Conservation (phyloP, 306 rosid species). For the Herpetospermum pedunculosum region DNA sequence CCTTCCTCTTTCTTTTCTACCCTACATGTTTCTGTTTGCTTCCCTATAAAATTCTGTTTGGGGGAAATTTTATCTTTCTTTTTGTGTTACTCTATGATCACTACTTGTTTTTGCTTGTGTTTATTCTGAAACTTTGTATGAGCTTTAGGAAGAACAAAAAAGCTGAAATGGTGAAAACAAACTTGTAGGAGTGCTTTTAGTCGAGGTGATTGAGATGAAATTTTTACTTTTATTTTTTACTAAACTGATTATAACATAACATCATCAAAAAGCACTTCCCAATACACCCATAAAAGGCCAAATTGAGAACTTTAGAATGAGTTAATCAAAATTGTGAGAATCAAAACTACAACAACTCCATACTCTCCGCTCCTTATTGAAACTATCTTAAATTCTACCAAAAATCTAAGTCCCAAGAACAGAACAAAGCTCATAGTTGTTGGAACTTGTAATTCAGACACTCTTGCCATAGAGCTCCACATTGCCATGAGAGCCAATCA, state of each 20-base stretch:
- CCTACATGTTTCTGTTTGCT: not conserved
- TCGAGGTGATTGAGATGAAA: no score
- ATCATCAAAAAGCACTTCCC: not conserved
- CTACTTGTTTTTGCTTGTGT: no score
- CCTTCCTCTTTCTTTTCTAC: no score
- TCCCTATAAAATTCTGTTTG: no score
- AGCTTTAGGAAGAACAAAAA: not conserved
- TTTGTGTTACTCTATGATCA: no score
- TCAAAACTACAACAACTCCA: not conserved
- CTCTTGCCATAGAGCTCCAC: constrained; percentile 6
- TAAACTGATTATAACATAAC: no score
- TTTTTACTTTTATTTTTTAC: no score
- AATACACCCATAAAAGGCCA: not conserved
- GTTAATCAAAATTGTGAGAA: not conserved
- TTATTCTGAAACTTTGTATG: not conserved
- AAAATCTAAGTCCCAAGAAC: not conserved
- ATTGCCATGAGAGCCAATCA: constrained; percentile 11
- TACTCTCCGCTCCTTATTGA: not conserved
- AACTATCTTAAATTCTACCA: not conserved
- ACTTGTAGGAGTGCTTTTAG: not conserved
- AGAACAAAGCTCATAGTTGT: not conserved
- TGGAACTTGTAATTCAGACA: not conserved
- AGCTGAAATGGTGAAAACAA: not conserved
- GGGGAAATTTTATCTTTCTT: not conserved
- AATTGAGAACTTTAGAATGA: not conserved